These are phyloP conservation scores for Madurella fahalii DNA, from an alignment of 2,329 filamentous ascomycete genomes.

Conservation along the genomic window DNA sequence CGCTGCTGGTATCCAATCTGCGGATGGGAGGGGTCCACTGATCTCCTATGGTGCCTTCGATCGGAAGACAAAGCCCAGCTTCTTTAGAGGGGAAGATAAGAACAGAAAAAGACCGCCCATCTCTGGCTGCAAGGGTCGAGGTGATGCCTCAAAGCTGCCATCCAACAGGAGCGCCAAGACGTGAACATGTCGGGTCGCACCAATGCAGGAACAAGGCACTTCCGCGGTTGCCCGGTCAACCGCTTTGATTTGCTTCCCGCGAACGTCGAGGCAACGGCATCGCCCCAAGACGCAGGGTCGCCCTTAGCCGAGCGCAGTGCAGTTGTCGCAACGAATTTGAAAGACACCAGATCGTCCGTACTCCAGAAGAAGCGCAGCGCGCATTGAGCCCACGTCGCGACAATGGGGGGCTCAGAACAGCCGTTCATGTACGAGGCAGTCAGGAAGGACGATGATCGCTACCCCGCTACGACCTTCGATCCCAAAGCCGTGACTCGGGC, in stretches of 20 bases:
- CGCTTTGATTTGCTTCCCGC: neutral
- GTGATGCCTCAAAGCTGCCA: too few relatives aligned
- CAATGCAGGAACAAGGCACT: too few relatives aligned
- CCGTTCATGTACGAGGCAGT: constrained; percentile 70
- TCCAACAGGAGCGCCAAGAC: too few relatives aligned
- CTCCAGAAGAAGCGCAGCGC: neutral
- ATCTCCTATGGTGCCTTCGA: too few relatives aligned
- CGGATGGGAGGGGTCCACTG: too few relatives aligned
- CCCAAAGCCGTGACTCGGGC: constrained; percentile 81
- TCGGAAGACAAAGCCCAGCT: too few relatives aligned
- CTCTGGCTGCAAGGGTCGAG: too few relatives aligned
- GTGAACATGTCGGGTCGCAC: too few relatives aligned
- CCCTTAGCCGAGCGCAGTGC: neutral
- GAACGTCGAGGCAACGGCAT: neutral
- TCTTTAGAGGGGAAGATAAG: too few relatives aligned
- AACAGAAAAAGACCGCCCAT: too few relatives aligned
- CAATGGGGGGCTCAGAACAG: constrained; percentile 35
- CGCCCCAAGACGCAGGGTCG: neutral
- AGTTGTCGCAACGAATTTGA: neutral
- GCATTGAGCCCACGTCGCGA: constrained; percentile 4
- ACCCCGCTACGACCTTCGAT: constrained; percentile 63
- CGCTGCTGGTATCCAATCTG: too few relatives aligned
- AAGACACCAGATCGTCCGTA: neutral
- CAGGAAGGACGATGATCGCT: constrained; percentile 49
- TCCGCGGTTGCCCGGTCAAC: neutral